Evolutionary conservation across 192 early-diverging fungal genomes (phyloP).

Genomic region (Coemansia sp.): DNA sequence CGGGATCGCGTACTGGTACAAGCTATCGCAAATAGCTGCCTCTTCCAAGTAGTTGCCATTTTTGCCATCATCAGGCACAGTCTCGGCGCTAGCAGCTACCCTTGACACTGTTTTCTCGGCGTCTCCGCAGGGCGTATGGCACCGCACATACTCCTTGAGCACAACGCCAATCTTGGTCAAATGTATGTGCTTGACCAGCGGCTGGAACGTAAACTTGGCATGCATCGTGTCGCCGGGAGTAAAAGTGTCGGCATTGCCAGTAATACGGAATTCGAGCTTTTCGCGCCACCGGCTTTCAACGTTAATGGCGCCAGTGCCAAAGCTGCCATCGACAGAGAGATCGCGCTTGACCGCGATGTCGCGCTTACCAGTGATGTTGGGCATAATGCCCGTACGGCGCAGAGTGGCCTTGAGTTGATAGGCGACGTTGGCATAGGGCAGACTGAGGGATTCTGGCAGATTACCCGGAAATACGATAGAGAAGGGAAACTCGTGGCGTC

Average conservation of each 20-base stretch:
- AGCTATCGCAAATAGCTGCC: not conserved
- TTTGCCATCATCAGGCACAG: constrained; percentile 9
- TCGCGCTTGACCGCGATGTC: constrained; percentile 47
- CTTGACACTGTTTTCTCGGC: constrained; percentile 52
- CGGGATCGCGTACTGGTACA: constrained; percentile 12
- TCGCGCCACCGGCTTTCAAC: constrained; percentile 53
- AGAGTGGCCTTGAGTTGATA: constrained; percentile 50
- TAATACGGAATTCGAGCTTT: constrained; percentile 48
- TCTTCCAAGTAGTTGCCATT: constrained; percentile 1
- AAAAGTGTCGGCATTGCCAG: constrained; percentile 41
- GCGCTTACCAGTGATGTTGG: constrained; percentile 31
- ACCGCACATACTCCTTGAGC: constrained; percentile 55
- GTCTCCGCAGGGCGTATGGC: constrained; percentile 41
- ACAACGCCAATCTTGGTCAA: constrained; percentile 41
- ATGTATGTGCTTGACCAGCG: constrained; percentile 50
- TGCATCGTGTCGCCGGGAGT: constrained; percentile 39
- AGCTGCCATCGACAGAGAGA: constrained; percentile 45
- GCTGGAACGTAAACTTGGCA: constrained; percentile 45
- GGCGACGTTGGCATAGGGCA: constrained; percentile 49
- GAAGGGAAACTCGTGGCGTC: constrained; percentile 49
- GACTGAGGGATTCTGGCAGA: constrained; percentile 45
- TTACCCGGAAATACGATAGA: constrained; percentile 48
- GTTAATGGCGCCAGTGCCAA: constrained; percentile 49
- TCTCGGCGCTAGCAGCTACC: constrained; percentile 30
- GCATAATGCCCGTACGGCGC: constrained; percentile 48